A percentile compares a stretch with the other conserved stretches of the same genome.
phyloP scores from a whole-genome alignment of 371 early-diverging fungal genomes.

The Sporodiniella umbellata region DNA sequence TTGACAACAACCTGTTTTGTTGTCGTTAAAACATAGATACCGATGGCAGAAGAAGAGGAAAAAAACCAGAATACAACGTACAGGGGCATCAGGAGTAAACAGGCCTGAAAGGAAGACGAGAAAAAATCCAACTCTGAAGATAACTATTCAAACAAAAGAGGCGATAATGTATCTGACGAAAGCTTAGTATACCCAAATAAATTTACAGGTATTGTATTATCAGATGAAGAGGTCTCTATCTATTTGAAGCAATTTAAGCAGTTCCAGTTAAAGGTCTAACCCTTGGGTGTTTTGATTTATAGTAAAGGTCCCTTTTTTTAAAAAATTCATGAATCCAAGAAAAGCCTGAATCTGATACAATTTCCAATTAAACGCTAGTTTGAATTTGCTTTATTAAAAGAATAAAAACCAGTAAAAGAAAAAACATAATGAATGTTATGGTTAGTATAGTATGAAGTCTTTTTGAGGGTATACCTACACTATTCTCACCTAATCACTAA shows the following conservation, averaged over 20 bases:
- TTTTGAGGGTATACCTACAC: too few species aligned
- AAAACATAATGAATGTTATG: too few species aligned
- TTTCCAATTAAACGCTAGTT: not conserved
- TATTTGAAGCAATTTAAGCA: too few species aligned
- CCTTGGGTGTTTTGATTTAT: too few species aligned
- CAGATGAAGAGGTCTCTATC: slow-evolving; percentile 5
- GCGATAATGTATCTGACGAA: slow-evolving; percentile 10
- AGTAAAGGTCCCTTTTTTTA: too few species aligned
- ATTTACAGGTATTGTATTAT: slow-evolving; percentile 9
- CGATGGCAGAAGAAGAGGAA: slow-evolving; percentile 9
- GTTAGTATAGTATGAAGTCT: too few species aligned
- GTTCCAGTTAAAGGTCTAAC: too few species aligned
- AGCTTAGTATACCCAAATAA: slow-evolving; percentile 10
- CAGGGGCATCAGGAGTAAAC: slow-evolving; percentile 8
- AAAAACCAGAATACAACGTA: slow-evolving; percentile 7
- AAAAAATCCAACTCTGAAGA: slow-evolving; percentile 7
- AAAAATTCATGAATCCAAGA: too few species aligned
- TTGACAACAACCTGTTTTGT: slow-evolving; percentile 7
- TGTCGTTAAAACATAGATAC: slow-evolving; percentile 4
- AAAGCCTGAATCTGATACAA: not conserved
- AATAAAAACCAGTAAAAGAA: too few species aligned
- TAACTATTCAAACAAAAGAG: slow-evolving; percentile 9
- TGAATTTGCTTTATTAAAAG: too few species aligned
- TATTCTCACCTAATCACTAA: too few species aligned
- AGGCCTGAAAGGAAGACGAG: slow-evolving; percentile 9